A percentile compares a stretch with the other conserved stretches of the same genome.
Evolutionary conservation across 768 basidiomycete species (phyloP).

Genomic region (Tephrocybe sp.): DNA sequence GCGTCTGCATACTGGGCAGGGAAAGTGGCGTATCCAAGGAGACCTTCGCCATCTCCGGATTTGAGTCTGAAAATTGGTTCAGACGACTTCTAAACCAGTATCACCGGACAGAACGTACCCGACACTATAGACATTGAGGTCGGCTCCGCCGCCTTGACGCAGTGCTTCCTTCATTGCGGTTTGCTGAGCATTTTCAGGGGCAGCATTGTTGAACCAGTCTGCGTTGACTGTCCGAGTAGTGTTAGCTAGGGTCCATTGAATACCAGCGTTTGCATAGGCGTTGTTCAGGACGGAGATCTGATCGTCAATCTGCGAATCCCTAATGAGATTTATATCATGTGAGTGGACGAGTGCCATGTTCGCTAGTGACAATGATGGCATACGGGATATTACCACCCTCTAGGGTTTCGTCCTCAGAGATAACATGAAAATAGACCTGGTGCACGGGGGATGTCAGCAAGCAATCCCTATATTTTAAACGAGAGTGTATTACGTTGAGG

Average conservation of each 20-base stretch:
- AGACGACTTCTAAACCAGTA: too few relatives aligned
- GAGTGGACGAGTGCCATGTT: background rate
- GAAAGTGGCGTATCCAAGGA: background rate
- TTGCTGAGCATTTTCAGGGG: constrained; percentile 33
- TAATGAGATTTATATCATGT: constrained; percentile 14
- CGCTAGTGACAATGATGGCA: too few relatives aligned
- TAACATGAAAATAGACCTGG: background rate
- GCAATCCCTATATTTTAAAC: too few relatives aligned
- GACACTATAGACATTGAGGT: constrained; percentile 52
- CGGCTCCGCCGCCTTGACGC: constrained; percentile 36
- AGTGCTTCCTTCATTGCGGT: constrained; percentile 47
- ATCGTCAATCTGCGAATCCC: constrained; percentile 31
- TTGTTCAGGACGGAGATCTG: constrained; percentile 42
- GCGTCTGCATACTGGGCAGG: background rate
- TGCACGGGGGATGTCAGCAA: background rate
- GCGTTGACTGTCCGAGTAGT: constrained; percentile 43
- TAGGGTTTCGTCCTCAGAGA: background rate
- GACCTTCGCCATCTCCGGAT: too few relatives aligned
- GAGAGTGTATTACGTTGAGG: too few relatives aligned
- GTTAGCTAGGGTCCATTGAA: constrained; percentile 39
- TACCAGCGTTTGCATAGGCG: constrained; percentile 35
- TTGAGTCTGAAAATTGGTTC: too few relatives aligned
- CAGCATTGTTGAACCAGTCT: constrained; percentile 47
- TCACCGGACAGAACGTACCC: constrained; percentile 29
- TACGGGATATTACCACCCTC: background rate